These are phyloP conservation scores for Hypoxylon rubiginosum DNA, from an alignment of 2,329 filamentous ascomycete species.

Conservation along the genomic window DNA sequence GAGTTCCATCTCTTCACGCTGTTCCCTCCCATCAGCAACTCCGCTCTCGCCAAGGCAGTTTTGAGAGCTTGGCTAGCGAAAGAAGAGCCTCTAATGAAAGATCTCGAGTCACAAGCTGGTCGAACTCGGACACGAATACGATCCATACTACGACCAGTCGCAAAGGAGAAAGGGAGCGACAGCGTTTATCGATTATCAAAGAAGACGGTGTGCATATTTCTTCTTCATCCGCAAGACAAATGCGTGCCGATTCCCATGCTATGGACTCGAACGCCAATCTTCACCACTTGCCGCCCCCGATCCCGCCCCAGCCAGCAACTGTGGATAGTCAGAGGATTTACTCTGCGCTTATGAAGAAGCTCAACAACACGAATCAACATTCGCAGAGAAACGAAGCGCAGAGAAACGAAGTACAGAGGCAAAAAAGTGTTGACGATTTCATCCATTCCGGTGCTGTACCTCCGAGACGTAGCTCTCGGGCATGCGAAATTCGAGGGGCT, in stretches of 20 bases:
- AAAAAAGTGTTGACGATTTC: constrained; percentile 39
- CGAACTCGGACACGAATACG: constrained; percentile 71
- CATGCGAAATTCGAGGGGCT: constrained; percentile 5
- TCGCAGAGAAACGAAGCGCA: no score
- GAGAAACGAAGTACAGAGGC: constrained; percentile 39
- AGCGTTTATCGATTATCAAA: constrained; percentile 74
- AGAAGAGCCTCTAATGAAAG: constrained; percentile 62
- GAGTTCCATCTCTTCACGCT: constrained; percentile 64
- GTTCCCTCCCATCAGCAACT: constrained; percentile 62
- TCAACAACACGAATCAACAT: constrained; percentile 58
- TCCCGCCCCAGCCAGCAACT: constrained; percentile 45
- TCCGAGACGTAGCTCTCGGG: constrained; percentile 41
- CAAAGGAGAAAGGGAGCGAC: constrained; percentile 62
- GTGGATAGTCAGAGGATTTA: constrained; percentile 72
- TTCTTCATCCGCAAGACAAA: constrained; percentile 54
- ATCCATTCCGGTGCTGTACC: constrained; percentile 37
- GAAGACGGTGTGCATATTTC: constrained; percentile 64
- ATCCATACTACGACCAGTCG: constrained; percentile 60
- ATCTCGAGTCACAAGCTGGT: constrained; percentile 81
- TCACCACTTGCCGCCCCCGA: constrained; percentile 25
- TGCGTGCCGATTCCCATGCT: constrained; percentile 45
- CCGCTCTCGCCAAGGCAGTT: constrained; percentile 67
- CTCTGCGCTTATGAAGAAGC: constrained; percentile 72
- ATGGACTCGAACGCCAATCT: constrained; percentile 33
- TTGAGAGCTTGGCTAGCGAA: constrained; percentile 63